Conservation (phyloP, 2,329 filamentous ascomycete species). For the Diaporthe amygdali region DNA sequence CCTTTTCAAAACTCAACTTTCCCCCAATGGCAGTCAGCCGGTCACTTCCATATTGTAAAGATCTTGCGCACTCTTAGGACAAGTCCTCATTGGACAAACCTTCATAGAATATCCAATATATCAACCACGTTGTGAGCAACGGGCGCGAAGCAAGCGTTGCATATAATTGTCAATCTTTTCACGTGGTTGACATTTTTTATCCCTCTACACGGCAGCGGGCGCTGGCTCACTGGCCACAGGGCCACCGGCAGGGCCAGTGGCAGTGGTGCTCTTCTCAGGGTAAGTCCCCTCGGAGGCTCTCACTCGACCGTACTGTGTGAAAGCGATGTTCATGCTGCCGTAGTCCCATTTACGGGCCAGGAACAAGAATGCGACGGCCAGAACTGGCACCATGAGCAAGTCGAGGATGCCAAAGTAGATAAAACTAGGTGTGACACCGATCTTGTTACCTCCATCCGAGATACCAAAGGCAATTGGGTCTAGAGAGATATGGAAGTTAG, state of each 20-base stretch:
- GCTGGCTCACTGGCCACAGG: conserved; percentile 18
- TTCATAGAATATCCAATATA: too few relatives aligned
- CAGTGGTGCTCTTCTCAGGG: conserved; percentile 49
- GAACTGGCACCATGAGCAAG: conserved; percentile 50
- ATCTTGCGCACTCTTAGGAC: neutral
- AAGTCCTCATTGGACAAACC: too few relatives aligned
- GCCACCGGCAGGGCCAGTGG: conserved; percentile 29
- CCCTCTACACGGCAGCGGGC: neutral
- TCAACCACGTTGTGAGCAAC: neutral
- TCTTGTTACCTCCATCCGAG: conserved; percentile 56
- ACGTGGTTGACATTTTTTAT: neutral
- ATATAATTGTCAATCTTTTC: too few relatives aligned
- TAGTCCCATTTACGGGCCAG: conserved; percentile 58
- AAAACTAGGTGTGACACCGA: conserved; percentile 49
- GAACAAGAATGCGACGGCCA: conserved; percentile 48
- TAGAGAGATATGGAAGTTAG: neutral
- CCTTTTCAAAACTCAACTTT: neutral
- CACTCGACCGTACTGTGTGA: conserved; percentile 61
- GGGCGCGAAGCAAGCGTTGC: neutral
- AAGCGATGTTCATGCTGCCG: conserved; percentile 53
- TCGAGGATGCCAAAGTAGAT: conserved; percentile 63
- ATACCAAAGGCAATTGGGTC: conserved; percentile 59
- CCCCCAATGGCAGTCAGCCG: neutral
- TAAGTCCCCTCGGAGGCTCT: conserved; percentile 43
- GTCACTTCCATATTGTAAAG: neutral